Percentiles rank a stretch among this genome's conserved stretches.
These are phyloP conservation scores for Vaccinium macrocarpon DNA, from an alignment of 148 eudicot species.

Conservation along the genomic window DNA sequence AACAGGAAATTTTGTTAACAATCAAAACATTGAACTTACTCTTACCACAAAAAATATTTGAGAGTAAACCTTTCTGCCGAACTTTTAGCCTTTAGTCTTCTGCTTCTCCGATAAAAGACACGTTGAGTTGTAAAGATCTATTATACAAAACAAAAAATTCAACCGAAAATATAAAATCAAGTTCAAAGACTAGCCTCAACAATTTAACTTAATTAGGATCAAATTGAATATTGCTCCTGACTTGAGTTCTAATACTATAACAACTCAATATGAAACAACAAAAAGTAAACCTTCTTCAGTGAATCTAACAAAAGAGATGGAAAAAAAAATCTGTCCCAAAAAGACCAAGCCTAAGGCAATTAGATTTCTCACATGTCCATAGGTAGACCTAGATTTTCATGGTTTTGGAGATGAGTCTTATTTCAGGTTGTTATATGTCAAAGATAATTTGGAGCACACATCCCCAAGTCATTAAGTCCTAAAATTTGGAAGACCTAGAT, in stretches of 20 bases:
- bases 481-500: not conserved
- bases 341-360: not conserved
- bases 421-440: not conserved
- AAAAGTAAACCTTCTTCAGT: not conserved
- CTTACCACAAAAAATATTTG: constrained; percentile 55
- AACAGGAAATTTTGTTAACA: constrained; percentile 19
- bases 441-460: not conserved
- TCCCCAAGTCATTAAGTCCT: not conserved
- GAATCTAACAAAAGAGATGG: not conserved
- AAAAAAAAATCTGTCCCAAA: not conserved
- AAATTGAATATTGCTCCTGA: not conserved
- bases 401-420: not conserved
- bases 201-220: constrained; percentile 12
- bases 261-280: not conserved
- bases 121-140: constrained; percentile 59
- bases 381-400: not conserved
- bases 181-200: constrained; percentile 36
- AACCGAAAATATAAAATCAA: constrained; percentile 41
- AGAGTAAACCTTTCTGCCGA: constrained; percentile 44
- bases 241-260: not conserved
- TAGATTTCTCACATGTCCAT: not conserved
- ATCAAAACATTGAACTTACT: constrained; percentile 32
- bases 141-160: constrained; percentile 39
- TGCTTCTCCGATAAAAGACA: constrained; percentile 60
- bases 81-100: constrained; percentile 55